Conservation (phyloP, 306 rosid genomes). For the Cucurbita maxima region DNA sequence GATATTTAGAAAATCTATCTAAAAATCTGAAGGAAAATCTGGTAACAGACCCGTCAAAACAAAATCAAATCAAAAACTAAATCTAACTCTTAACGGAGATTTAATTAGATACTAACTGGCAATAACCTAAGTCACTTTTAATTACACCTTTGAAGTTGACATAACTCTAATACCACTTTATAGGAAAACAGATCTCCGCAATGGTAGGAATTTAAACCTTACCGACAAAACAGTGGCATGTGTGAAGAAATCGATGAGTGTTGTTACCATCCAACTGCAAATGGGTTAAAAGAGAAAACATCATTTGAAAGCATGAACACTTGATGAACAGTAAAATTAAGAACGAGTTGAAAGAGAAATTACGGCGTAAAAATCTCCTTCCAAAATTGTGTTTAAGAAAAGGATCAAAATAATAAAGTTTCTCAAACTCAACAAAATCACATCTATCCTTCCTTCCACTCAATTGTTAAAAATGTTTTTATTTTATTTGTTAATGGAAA, state of each 20-base stretch:
- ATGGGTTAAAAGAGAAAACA: constrained; percentile 9
- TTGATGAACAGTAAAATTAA: not conserved
- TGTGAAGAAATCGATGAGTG: constrained; percentile 60
- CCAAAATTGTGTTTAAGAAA: not conserved
- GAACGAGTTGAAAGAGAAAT: constrained; percentile 10
- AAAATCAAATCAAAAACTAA: too few relatives aligned
- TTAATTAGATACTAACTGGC: too few relatives aligned
- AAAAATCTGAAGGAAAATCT: too few relatives aligned
- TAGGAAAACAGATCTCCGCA: too few relatives aligned
- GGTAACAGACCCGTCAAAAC: too few relatives aligned
- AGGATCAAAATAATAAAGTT: not conserved
- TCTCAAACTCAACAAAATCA: not conserved
- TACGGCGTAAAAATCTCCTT: constrained; percentile 65
- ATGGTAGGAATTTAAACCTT: constrained; percentile 19
- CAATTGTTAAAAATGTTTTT: not conserved
- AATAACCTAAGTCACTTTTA: too few relatives aligned
- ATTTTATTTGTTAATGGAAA: not conserved
- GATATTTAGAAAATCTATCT: too few relatives aligned
- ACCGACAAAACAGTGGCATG: constrained; percentile 55
- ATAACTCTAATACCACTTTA: too few relatives aligned
- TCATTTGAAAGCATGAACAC: too few relatives aligned
- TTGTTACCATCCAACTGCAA: constrained; percentile 70
- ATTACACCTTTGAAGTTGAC: too few relatives aligned
- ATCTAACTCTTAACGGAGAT: too few relatives aligned
- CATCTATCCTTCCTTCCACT: not conserved